These are phyloP conservation scores for Xylaria intraflava DNA, from an alignment of 495 filamentous ascomycete species.

Conservation along the genomic window DNA sequence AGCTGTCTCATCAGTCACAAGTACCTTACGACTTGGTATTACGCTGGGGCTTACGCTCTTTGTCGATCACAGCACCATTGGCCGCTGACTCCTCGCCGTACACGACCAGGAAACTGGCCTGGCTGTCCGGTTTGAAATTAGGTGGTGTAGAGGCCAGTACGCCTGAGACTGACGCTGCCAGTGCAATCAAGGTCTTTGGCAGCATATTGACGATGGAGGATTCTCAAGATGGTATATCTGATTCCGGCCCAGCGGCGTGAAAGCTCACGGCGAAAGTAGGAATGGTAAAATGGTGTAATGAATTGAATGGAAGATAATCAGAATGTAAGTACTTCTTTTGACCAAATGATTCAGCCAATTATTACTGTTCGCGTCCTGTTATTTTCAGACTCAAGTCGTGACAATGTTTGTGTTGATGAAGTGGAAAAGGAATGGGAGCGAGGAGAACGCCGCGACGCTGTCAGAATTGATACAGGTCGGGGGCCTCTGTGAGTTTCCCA, in stretches of 20 bases:
- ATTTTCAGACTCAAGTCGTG: no score
- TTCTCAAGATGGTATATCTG: slow-evolving; percentile 3
- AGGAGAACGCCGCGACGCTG: no score
- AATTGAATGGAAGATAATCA: not conserved
- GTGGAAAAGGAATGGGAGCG: no score
- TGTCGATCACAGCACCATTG: slow-evolving; percentile 30
- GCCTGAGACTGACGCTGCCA: slow-evolving; percentile 24
- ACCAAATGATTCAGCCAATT: not conserved
- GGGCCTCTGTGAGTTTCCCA: no score
- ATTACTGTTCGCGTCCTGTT: no score
- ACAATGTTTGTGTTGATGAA: no score
- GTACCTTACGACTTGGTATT: not conserved
- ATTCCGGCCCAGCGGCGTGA: slow-evolving; percentile 11
- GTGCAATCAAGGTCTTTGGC: slow-evolving; percentile 20
- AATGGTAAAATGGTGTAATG: not conserved
- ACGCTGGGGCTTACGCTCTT: slow-evolving; percentile 20
- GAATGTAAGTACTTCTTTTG: not conserved
- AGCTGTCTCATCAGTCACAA: not conserved
- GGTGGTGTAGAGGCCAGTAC: slow-evolving; percentile 30
- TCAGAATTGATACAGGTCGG: no score
- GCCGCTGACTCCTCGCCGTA: slow-evolving; percentile 24
- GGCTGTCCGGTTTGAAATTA: slow-evolving; percentile 30
- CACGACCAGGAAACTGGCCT: slow-evolving; percentile 29
- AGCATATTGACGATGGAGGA: slow-evolving; percentile 24
- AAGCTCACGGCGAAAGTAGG: slow-evolving; percentile 18